Evolutionary conservation across 2,329 filamentous ascomycete genomes (phyloP), one percentile per base, ranked within the genome.

Genomic region (Setomelanomma holmii): DNA sequence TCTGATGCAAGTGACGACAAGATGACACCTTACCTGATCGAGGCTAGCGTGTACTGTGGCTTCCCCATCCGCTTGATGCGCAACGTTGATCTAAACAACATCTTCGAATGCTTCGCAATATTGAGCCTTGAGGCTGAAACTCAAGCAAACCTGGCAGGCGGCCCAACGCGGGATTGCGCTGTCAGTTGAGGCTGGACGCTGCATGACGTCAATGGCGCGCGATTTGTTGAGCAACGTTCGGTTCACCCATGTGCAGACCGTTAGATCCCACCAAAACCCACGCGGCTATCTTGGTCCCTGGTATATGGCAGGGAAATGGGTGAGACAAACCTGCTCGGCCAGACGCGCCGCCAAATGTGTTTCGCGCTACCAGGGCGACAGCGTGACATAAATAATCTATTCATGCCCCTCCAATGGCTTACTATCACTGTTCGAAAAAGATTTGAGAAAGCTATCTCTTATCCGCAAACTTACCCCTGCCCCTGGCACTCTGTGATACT

Each of bases 131-230:
- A n/a, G n/a, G n/a, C 5, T 30, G 27, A 14, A 30, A 30, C 3
- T 30, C 27, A 30, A 2, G 27, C 27, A 10, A 30, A 30, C 27
- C 27, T 14, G 14, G 27, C 5, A 30, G 2, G 27, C 27, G 27
- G 27, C 14, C 27, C 10, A 14, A 8, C 14, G 10, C 27, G 27
- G 27, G 14, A 30, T 10, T 14, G 10, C 27, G 27, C 27, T 30
- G 3, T 30, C 27, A 14, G 14, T 27, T 47, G 14, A 22, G 20
- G 8, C 33, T 30, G n/a, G 27, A 50, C 30, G 53, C 55, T 44
- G 33, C 47, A 42, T 68, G 58, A 69, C 67, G 67, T 69, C 67
- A 70, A 38, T 42, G 51, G 36, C 45, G 58, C 51, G 53, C 46
- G 46, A 30, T 8, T 56, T 67, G 63, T 65, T 67, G 66, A 63